phyloP scores from a whole-genome alignment of 306 rosid genomes.

The Acacia acuminata region DNA sequence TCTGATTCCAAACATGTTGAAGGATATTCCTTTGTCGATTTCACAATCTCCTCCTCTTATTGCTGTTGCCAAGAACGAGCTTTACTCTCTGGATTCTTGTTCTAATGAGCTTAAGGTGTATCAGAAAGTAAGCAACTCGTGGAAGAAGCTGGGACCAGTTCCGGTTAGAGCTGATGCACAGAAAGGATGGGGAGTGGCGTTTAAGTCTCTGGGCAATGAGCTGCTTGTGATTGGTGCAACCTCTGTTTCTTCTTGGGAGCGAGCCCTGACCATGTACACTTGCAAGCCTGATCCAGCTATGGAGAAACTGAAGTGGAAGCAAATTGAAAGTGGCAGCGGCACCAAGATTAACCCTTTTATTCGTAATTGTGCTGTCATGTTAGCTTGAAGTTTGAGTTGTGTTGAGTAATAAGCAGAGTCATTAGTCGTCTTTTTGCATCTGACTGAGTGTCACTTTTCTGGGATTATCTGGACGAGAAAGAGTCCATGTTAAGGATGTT shows the following conservation, averaged over 20 bases:
- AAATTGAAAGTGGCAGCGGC: constrained; percentile 45
- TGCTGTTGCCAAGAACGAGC: constrained; percentile 66
- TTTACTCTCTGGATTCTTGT: constrained; percentile 57
- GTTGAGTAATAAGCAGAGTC: constrained; percentile 2
- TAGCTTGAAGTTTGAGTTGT: constrained; percentile 47
- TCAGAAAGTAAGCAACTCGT: constrained; percentile 49
- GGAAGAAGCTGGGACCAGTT: constrained; percentile 72
- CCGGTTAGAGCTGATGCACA: constrained; percentile 63
- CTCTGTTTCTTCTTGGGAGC: constrained; percentile 20
- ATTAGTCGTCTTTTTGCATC: not conserved
- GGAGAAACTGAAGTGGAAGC: constrained; percentile 61
- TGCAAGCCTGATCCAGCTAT: constrained; percentile 62
- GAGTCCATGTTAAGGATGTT: constrained; percentile 5
- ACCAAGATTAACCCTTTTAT: constrained; percentile 58
- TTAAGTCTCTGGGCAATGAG: constrained; percentile 79
- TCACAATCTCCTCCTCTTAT: constrained; percentile 67
- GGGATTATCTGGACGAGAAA: not conserved
- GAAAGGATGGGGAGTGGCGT: constrained; percentile 84
- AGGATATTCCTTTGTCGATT: constrained; percentile 33
- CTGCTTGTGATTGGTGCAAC: constrained; percentile 71
- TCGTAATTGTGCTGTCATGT: constrained; percentile 78
- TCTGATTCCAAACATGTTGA: constrained; percentile 58
- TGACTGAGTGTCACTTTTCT: constrained; percentile 10
- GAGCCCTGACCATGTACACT: constrained; percentile 50
- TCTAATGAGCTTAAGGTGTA: constrained; percentile 72